Evolutionary conservation across 352 stramenopile species (phyloP), one percentile per base, ranked within the genome.

Genomic region (Aphanomyces invadans): DNA sequence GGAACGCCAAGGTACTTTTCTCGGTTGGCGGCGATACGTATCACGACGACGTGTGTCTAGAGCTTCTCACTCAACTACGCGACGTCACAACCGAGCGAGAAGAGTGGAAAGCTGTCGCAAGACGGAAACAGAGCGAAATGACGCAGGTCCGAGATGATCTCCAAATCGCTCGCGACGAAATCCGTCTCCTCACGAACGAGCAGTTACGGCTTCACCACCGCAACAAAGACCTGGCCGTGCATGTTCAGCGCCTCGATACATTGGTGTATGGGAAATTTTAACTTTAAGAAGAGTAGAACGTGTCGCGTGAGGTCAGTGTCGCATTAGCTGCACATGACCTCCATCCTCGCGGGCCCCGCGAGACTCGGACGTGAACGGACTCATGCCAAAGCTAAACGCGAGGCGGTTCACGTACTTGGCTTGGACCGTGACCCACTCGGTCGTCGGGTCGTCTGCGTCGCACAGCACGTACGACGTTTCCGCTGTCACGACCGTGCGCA

Each of bases 251-350:
- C 3, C 76, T 89, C 38, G 81, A 90, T 59, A 83, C 80, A 17
- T 74, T 90, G 26, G 80, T 90, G 44, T 89, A 90, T 62, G 81
- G 81, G 0, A 80, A 81, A 1, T 90, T 92, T 71, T 89, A 75
- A 76, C 42, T 66, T 66, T n/a, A n/a, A n/a, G n/a, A n/a, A n/a
- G n/a, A n/a, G n/a, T n/a, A n/a, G n/a, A n/a, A n/a, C n/a, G n/a
- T n/a, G n/a, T n/a, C n/a, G n/a, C n/a, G n/a, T n/a, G n/a, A n/a
- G n/a, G n/a, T n/a, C n/a, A n/a, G n/a, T n/a, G n/a, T n/a, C 55
- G 32, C 19, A 57, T 5, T 23, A 67, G 29, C 23, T 59, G 49
- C 12, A 88, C 82, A 1, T 49, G 38, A 0, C 75, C 80, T 25
- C 26, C 62, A 59, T 90, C 82, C 25, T 74, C 77, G 0, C 82